A percentile compares a stretch with the other conserved stretches of the same genome.
These are phyloP conservation scores for Cladosporium cucumerinum DNA, from an alignment of 2,329 filamentous ascomycete genomes.

Conservation along the genomic window DNA sequence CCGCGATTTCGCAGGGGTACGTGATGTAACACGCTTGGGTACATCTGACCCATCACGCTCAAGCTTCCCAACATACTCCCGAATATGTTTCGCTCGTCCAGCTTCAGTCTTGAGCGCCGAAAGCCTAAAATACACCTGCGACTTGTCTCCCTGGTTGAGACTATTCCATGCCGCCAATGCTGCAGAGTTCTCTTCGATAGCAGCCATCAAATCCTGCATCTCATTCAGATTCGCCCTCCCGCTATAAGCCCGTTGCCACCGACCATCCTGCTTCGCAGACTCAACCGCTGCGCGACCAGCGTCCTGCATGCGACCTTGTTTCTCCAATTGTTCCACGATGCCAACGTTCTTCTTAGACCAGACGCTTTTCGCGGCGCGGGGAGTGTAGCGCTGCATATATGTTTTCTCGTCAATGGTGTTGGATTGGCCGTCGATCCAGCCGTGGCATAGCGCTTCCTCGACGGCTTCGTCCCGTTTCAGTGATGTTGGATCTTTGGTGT, in stretches of 20 bases:
- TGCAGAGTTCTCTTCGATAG: constrained; percentile 37
- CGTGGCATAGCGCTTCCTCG: constrained; percentile 57
- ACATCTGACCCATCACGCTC: background rate
- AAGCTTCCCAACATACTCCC: constrained; percentile 29
- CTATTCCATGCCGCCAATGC: constrained; percentile 43
- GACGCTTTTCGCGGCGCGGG: constrained; percentile 52
- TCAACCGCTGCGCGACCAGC: constrained; percentile 52
- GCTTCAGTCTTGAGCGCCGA: constrained; percentile 39
- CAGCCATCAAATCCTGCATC: constrained; percentile 49
- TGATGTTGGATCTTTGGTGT: constrained; percentile 30
- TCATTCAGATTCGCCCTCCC: constrained; percentile 47
- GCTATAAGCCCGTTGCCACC: constrained; percentile 58
- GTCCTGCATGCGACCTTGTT: constrained; percentile 48
- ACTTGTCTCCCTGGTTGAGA: constrained; percentile 47
- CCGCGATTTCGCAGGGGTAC: background rate
- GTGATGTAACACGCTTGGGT: too few species aligned
- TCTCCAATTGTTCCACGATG: constrained; percentile 46
- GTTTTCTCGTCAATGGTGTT: constrained; percentile 44
- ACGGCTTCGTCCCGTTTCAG: constrained; percentile 51
- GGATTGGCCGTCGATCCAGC: constrained; percentile 62
- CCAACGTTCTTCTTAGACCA: constrained; percentile 61
- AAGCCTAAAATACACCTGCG: constrained; percentile 46
- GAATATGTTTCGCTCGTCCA: constrained; percentile 39
- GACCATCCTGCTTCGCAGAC: constrained; percentile 54
- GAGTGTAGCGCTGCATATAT: constrained; percentile 58